phyloP scores from a whole-genome alignment of 139 green algal genomes.

The Pleodorina starrii region DNA sequence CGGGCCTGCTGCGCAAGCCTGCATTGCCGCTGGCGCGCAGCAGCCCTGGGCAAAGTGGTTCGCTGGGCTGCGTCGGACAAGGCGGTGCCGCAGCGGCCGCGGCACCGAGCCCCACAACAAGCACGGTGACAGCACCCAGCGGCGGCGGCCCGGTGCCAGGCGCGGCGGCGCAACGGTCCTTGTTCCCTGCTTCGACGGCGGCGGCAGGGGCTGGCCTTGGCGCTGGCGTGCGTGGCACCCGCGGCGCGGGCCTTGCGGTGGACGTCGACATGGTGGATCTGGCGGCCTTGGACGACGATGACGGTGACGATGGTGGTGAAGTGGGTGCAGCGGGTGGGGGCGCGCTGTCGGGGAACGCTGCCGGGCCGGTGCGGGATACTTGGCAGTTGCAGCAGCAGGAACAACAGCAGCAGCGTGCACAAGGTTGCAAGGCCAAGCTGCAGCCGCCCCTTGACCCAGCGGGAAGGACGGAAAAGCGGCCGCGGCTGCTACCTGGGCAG shows the following conservation, averaged over 20 bases:
- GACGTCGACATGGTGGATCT: constrained; percentile 40
- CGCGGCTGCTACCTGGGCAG: neutral
- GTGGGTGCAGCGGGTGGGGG: neutral
- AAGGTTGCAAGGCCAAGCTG: neutral
- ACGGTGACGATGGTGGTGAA: neutral
- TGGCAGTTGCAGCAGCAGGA: too few relatives aligned
- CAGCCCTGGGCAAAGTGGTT: neutral
- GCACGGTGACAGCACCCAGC: neutral
- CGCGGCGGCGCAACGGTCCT: too few relatives aligned
- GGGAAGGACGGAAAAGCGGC: neutral
- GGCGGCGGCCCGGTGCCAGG: too few relatives aligned
- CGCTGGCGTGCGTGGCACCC: neutral
- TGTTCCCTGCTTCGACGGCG: too few relatives aligned
- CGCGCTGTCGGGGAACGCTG: neutral
- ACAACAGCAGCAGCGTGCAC: neutral
- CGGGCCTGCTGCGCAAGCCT: constrained; percentile 5
- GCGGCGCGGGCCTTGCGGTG: neutral
- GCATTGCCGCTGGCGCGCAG: constrained; percentile 9
- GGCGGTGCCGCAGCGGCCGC: neutral
- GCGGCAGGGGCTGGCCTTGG: neutral
- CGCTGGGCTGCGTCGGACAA: neutral
- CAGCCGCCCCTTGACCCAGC: neutral
- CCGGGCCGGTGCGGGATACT: too few relatives aligned
- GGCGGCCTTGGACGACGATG: constrained; percentile 26
- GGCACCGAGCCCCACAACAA: neutral